These are phyloP conservation scores for Phytopythium vexans DNA, from an alignment of 352 stramenopile genomes.

Conservation along the genomic window DNA sequence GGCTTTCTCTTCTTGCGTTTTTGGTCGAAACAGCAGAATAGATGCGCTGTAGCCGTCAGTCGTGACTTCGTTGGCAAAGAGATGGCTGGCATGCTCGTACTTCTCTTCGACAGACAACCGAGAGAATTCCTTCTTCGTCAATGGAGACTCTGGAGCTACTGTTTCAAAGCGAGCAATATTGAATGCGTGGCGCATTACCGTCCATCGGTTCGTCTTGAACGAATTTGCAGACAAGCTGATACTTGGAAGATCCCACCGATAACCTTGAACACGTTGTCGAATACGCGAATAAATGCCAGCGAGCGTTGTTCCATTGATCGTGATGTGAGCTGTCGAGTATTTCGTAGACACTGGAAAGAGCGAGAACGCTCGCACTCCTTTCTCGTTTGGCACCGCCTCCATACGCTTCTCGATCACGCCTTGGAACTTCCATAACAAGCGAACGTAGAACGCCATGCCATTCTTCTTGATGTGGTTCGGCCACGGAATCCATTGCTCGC, in stretches of 20 bases:
- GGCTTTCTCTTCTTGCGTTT: slow-evolving; percentile 3
- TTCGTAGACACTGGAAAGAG: slow-evolving; percentile 10
- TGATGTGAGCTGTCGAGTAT: slow-evolving; percentile 7
- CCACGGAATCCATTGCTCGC: slow-evolving; percentile 13
- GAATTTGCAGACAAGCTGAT: not conserved
- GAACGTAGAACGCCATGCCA: slow-evolving; percentile 15
- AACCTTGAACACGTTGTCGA: no score
- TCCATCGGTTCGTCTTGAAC: slow-evolving; percentile 4
- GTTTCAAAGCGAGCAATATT: slow-evolving; percentile 3
- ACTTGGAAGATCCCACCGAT: not conserved
- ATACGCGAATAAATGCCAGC: slow-evolving; percentile 9
- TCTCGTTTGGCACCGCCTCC: slow-evolving; percentile 2
- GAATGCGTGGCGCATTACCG: slow-evolving; percentile 9
- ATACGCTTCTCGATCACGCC: slow-evolving; percentile 5
- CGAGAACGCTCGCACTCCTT: slow-evolving; percentile 8
- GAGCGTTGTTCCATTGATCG: slow-evolving; percentile 10
- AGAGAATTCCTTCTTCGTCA: slow-evolving; percentile 1
- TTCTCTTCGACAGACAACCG: slow-evolving; percentile 1
- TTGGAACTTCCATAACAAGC: slow-evolving; percentile 16
- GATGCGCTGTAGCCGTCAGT: slow-evolving; percentile 9
- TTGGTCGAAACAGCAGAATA: slow-evolving; percentile 7
- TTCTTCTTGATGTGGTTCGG: slow-evolving; percentile 10
- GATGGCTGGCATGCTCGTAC: slow-evolving; percentile 4
- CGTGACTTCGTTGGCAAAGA: slow-evolving; percentile 12
- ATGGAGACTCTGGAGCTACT: not conserved